Evolutionary conservation across 164 flowering plant genomes (phyloP).

Genomic region (Cinnamomum chago): DNA sequence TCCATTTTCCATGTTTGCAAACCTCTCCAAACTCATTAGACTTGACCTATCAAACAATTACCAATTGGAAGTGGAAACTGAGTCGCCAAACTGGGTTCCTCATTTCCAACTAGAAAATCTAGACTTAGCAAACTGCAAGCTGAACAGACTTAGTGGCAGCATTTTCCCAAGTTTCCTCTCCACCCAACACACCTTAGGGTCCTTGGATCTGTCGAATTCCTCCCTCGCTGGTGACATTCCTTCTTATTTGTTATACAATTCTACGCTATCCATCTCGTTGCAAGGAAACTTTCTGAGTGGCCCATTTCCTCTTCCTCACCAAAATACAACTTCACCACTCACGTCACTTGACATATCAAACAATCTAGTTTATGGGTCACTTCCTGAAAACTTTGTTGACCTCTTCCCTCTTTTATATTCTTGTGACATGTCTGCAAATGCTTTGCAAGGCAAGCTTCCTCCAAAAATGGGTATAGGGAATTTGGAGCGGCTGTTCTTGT

Average conservation of each 20-base stretch:
- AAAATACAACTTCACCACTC: too few species aligned
- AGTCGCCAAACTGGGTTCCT: background rate
- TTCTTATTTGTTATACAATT: constrained; percentile 1
- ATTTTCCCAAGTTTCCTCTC: background rate
- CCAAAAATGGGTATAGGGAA: too few species aligned
- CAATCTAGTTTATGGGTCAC: too few species aligned
- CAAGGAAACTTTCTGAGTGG: background rate
- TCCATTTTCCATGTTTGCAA: constrained; percentile 5
- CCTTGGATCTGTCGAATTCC: background rate
- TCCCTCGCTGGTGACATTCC: background rate
- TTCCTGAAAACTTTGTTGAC: too few species aligned
- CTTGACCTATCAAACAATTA: constrained; percentile 6
- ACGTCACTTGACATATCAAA: too few species aligned
- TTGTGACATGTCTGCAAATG: too few species aligned
- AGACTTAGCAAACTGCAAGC: background rate
- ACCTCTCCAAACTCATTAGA: background rate
- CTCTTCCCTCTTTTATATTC: too few species aligned
- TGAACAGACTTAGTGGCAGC: background rate
- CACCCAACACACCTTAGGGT: background rate
- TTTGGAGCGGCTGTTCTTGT: too few species aligned
- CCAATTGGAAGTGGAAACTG: background rate
- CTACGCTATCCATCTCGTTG: too few species aligned
- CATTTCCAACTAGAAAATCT: background rate
- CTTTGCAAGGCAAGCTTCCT: too few species aligned
- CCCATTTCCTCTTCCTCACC: background rate